Base-by-base conservation (phyloP, 106 monocot species). In the Iris macrosiphon region DNA sequence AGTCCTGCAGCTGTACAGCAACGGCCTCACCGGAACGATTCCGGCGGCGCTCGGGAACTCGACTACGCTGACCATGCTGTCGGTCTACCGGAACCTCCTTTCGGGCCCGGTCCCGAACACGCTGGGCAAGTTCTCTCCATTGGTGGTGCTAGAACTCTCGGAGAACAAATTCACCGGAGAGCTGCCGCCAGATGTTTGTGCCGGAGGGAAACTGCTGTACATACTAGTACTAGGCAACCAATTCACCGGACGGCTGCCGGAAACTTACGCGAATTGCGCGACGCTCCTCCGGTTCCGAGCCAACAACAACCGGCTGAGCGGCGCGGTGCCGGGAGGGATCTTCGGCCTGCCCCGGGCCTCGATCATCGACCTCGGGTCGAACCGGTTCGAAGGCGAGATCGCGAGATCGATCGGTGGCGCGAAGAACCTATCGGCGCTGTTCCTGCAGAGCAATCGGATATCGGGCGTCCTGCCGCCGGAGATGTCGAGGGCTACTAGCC, bases 271-370 rank as follows among this genome's bases (percentile, higher is more conserved):
- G 12, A 60, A 52, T 2, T 95, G 94, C 70, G 31, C 27, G 23
- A 33, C 65, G n/a, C 64, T 95, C 59, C 69, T 96, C 37, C 85
- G 96, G 1, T 87, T 96, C 60, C 66, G 96, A 6, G 86, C 83
- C 6, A 83, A 71, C 52, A 58, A 80, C 51, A 98, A 91, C 70
- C 65, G 72, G 17, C 49, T 91, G 14, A 27, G 44, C 12, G 98
- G 91, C 4, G 17, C 55, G 12, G 59, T 98, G 9, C 87, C 98
- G 0, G 60, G 66, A 17, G 47, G 60, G 30, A 55, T 98, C 24
- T 69, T 91, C 24, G 83, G 65, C 11, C 87, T 98, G 12, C 87
- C 78, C 2, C 80, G 67, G 34, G 79, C 73, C 20, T 86, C 79
- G 15, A 80, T 96, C 65, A 76, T 96, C 10, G 96, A 98, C 33